Base-by-base conservation (phyloP, 2,329 filamentous ascomycete genomes). In the Claviceps purpurea region DNA sequence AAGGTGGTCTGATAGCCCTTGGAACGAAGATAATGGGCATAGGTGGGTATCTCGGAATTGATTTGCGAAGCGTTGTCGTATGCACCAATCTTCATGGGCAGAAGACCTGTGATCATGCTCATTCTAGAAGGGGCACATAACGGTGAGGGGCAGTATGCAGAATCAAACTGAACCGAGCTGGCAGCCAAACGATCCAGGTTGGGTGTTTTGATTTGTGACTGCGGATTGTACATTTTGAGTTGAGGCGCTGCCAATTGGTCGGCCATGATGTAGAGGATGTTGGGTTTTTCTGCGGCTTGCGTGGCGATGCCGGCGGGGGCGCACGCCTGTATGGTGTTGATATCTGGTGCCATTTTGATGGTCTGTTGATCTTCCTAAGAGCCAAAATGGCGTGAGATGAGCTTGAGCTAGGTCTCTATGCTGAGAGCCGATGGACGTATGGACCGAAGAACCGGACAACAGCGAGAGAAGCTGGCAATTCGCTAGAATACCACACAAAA, bases 61-160 rank as follows among this genome's bases (percentile, higher is more conserved):
- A 96, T 84, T 59, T 89, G 85, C 38, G 86, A 82, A 45, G 89
- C 90, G 64, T 96, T 96, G 72, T 96, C 90, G 67, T 87, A 96
- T 10, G 89, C 87, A 42, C 84, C 87, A 61, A 96, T 95, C 74
- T 87, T 90, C 68, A 89, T 91, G 42, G 90, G 90, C 53, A 96
- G 76, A 63, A 91, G 87, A 44, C 90, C 90, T 11, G 87, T 91
- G 67, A 95, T 90, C 84, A 96, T 87, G 66, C 87, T 89, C 81
- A 95, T 95, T 61, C 90, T 84, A 14, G 89, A 95, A 2, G 90
- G 90, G 1, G 89, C 90, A 67, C 90, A 96, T 41, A 96, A 81
- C 6, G 90, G 90, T 11, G 89, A 90, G 55, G 91, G 91, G 73
- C 89, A 95, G 74, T 96, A 96, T 20, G 90, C 90, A 40, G 86